Base-by-base conservation (phyloP, 208 protist species). In the Giardia duodenalis region DNA sequence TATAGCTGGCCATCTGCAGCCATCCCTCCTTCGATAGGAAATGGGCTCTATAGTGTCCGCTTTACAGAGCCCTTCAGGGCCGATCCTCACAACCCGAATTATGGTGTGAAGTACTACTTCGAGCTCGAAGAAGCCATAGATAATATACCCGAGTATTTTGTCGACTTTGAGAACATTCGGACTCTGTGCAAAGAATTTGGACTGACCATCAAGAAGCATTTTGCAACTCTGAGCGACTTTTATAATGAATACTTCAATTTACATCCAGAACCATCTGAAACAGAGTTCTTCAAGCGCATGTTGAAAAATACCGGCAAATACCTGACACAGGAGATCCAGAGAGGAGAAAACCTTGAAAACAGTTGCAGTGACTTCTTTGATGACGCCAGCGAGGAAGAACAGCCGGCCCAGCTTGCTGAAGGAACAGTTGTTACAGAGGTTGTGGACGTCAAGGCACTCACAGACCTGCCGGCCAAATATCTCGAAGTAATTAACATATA, bases 401-500 rank as follows among this genome's bases (percentile, higher is more conserved):
- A 89, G 44, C 22, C 4, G 10, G 44, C 44, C 4, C 19, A 46
- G 4, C 3, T n/a, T 89, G 86, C 19, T 89, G 86, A 3, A 19
- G 42, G 44, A 46, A 45, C 3, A 42, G 44, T 45, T 89, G 86
- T 19, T 46, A 89, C 4, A n/a, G 86, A 46, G 4, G n/a, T n/a
- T n/a, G 4, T 44, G 10, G 86, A 45, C 4, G 44, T 89, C 44
- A 4, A 19, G 19, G 39, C 4, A 45, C 44, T 89, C 4, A 45
- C 4, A 44, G 22, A 89, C 22, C 4, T 89, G 4, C 86, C 86
- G 4, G 86, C 4, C 4, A 4, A 19, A 3, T 89, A 89, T 89
- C 42, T n/a, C 4, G 86, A 89, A 45, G 86, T 89, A 19, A 89
- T 89, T 45, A 89, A 89, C 42, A 19, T 89, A 89, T 89, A 89